A percentile compares a stretch with the other conserved stretches of the same genome.
Evolutionary conservation across 805 yeast species (phyloP).

Genomic region (Schizosaccharomyces cryophilus): DNA sequence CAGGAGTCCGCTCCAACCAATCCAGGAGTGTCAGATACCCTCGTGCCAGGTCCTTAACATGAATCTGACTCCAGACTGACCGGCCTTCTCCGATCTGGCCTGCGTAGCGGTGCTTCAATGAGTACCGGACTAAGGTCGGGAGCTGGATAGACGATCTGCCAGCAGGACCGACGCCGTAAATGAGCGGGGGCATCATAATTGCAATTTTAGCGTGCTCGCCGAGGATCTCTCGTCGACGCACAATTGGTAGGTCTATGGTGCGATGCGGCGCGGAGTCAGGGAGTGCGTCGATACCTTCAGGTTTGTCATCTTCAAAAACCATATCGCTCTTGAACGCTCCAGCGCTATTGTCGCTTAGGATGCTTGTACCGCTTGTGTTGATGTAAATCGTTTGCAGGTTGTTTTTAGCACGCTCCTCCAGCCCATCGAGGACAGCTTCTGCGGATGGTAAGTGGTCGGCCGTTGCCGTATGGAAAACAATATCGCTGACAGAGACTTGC

Average conservation of each 20-base stretch:
- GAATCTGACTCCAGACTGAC: constrained; percentile 17
- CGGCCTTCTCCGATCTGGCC: constrained; percentile 15
- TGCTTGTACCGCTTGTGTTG: constrained; percentile 19
- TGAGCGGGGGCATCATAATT: constrained; percentile 13
- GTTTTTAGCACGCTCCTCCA: background rate
- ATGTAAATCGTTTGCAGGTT: constrained; percentile 9
- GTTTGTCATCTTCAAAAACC: constrained; percentile 12
- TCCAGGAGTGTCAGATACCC: constrained; percentile 13
- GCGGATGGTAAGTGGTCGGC: constrained; percentile 16
- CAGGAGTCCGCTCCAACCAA: constrained; percentile 10
- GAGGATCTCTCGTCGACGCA: too few species aligned
- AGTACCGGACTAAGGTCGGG: constrained; percentile 12
- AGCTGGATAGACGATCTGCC: constrained; percentile 14
- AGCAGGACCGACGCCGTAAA: constrained; percentile 17
- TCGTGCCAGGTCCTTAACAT: constrained; percentile 16
- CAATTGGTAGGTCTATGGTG: too few species aligned
- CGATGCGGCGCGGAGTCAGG: too few species aligned
- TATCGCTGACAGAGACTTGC: background rate
- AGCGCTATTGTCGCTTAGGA: constrained; percentile 9
- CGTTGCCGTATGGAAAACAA: constrained; percentile 4
- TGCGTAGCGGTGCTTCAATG: constrained; percentile 10
- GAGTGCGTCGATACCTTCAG: constrained; percentile 6
- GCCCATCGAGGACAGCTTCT: constrained; percentile 10
- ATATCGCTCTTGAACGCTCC: constrained; percentile 9
- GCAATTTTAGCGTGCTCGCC: too few species aligned